A percentile compares a stretch with the other conserved stretches of the same genome.
These are phyloP conservation scores for Mucor plumbeus DNA, from an alignment of 371 early-diverging fungal species.

Conservation along the genomic window DNA sequence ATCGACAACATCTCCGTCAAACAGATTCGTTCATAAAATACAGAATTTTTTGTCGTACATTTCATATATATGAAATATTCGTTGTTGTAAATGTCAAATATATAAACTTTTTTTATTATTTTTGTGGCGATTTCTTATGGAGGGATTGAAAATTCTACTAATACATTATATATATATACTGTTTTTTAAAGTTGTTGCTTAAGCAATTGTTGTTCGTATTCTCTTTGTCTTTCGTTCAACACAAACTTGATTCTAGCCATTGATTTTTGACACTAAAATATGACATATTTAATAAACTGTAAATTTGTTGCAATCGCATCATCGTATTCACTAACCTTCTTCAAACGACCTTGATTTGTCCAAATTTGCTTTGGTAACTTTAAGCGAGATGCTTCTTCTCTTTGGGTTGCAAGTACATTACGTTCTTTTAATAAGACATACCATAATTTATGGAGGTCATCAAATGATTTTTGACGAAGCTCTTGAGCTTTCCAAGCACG, in stretches of 20 bases:
- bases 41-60: no score
- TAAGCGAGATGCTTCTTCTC: constrained; percentile 81
- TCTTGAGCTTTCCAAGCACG: constrained; percentile 92
- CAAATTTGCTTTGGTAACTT: constrained; percentile 67
- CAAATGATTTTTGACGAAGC: constrained; percentile 91
- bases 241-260: constrained; percentile 95
- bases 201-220: constrained; percentile 57
- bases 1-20: no score
- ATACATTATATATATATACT: constrained; percentile 5
- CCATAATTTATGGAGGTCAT: constrained; percentile 97
- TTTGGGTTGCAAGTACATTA: constrained; percentile 88
- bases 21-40: no score
- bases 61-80: no score
- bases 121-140: background rate
- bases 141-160: background rate
- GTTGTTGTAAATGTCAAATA: background rate
- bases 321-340: constrained; percentile 64
- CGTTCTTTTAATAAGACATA: constrained; percentile 93
- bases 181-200: background rate
- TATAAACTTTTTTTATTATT: background rate
- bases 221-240: constrained; percentile 84
- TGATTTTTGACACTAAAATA: constrained; percentile 78
- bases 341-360: constrained; percentile 73
- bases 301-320: background rate
- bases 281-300: background rate